Conservation (phyloP, 495 filamentous ascomycete genomes). For the Aspergillus haitiensis region DNA sequence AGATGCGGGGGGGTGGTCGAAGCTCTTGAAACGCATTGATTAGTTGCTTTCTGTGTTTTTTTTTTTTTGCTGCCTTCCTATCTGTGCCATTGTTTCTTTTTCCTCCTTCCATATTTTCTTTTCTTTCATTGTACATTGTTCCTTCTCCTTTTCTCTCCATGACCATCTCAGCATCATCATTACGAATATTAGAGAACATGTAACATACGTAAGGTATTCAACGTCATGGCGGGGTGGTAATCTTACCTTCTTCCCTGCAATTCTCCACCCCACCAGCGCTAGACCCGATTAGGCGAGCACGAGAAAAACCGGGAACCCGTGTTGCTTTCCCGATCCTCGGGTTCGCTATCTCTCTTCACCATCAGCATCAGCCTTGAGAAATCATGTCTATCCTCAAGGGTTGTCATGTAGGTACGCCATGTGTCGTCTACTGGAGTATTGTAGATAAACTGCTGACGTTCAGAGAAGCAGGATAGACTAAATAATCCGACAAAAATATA, state of each 20-base stretch:
- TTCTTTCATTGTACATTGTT: conserved; percentile 2
- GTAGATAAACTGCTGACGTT: no score
- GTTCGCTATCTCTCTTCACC: conserved; percentile 1
- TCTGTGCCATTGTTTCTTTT: neutral
- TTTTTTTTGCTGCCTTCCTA: neutral
- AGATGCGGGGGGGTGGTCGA: conserved; percentile 13
- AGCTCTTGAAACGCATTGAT: neutral
- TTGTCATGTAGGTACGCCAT: no score
- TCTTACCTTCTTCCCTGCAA: neutral
- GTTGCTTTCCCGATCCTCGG: conserved; percentile 10
- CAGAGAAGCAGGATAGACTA: no score
- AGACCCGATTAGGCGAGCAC: neutral
- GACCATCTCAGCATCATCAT: conserved; percentile 1
- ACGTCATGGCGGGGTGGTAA: conserved; percentile 11
- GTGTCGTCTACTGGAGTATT: no score
- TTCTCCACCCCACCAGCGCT: conserved; percentile 1
- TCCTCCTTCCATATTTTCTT: neutral
- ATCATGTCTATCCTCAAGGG: neutral
- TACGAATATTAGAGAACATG: neutral
- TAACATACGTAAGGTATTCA: conserved; percentile 8
- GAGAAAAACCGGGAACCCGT: conserved; percentile 11
- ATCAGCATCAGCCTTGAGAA: neutral
- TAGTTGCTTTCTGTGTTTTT: neutral
- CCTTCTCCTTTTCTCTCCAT: neutral
- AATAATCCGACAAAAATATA: no score